phyloP scores from a whole-genome alignment of 2,329 filamentous ascomycete genomes.

The Lachnellula arida region DNA sequence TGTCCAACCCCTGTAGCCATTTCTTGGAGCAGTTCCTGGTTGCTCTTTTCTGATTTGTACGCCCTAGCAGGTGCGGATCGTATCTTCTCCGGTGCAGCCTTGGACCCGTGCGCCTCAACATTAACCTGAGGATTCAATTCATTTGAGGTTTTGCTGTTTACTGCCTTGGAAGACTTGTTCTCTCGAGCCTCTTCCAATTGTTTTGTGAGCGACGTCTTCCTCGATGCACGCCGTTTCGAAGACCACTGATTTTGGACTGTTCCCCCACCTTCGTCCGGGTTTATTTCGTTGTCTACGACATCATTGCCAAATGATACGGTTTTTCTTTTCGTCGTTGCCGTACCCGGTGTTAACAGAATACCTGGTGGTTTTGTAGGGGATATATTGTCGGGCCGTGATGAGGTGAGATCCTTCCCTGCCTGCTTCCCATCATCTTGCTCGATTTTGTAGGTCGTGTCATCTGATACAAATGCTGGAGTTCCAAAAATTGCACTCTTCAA shows the following conservation, averaged over 20 bases:
- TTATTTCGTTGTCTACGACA: conserved; percentile 34
- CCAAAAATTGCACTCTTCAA: conserved; percentile 62
- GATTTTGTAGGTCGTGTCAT: conserved; percentile 32
- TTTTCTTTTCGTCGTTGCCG: conserved; percentile 55
- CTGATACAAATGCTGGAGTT: conserved; percentile 42
- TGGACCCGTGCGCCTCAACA: background rate
- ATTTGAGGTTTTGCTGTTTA: background rate
- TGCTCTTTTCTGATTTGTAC: conserved; percentile 9
- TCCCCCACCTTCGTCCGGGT: background rate
- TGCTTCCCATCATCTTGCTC: conserved; percentile 20
- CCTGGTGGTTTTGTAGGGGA: conserved; percentile 36
- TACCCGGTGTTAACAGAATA: conserved; percentile 61
- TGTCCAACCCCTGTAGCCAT: conserved; percentile 31
- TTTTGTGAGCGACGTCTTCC: conserved; percentile 40
- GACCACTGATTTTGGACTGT: conserved; percentile 26
- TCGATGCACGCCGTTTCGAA: background rate
- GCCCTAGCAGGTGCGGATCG: background rate
- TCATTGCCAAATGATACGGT: conserved; percentile 62
- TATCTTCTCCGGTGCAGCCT: background rate
- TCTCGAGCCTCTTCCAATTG: conserved; percentile 42
- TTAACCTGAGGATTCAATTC: conserved; percentile 1
- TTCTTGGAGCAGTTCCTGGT: conserved; percentile 14
- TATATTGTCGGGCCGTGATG: conserved; percentile 25
- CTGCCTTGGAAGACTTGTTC: conserved; percentile 17
- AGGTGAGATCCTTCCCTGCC: conserved; percentile 9